Evolutionary conservation across 2,329 filamentous ascomycete genomes (phyloP), one percentile per base, ranked within the genome.

Genomic region (Chaetomiaceae sp.): DNA sequence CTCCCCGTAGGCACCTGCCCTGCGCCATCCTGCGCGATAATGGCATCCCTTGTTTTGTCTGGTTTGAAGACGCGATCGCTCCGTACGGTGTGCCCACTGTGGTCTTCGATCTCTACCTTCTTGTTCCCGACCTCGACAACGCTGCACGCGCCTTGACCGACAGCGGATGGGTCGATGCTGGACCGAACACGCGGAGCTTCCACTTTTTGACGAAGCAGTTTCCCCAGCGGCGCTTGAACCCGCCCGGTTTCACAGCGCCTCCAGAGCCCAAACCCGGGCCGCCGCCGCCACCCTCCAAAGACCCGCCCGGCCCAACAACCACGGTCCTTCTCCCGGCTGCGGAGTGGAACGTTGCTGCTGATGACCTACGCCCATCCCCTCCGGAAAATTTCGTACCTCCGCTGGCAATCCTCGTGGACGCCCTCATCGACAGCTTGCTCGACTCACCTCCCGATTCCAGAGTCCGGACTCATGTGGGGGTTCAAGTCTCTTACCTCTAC

Each of bases 1-100:
- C 18, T 22, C 34, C 34, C 12, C 6, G 3, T 11, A 12, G 42
- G n/a, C 33, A 44, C 24, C 8, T 17, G 22, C 33, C 38, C 22
- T 48, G 30, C 49, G 14, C 15, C 12, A 12, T 42, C 10, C 33
- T 47, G 17, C 38, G 17, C 19, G 29, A 38, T 9, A 10, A 38
- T 12, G 45, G 33, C 20, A 42, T 47, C 11, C 45, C 38, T 18
- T 47, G 32, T 20, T 19, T 42, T 33, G 30, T 47, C 15, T 59
- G 56, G 56, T 57, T 51, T 36, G 58, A 59, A 39, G 57, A 59
- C 39, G 57, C 56, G 15, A 32, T 60, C 29, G 52, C 35, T n/a
- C 20, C 40, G 3, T 52, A 58, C 38, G 57, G 53, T 11, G 58
- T 59, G 8, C 55, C 56, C 5, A 58, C 56, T n/a, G 49, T 50